A percentile compares a stretch with the other conserved stretches of the same genome.
phyloP scores from a whole-genome alignment of 768 basidiomycete genomes.

The Lactifluus hygrophoroides region DNA sequence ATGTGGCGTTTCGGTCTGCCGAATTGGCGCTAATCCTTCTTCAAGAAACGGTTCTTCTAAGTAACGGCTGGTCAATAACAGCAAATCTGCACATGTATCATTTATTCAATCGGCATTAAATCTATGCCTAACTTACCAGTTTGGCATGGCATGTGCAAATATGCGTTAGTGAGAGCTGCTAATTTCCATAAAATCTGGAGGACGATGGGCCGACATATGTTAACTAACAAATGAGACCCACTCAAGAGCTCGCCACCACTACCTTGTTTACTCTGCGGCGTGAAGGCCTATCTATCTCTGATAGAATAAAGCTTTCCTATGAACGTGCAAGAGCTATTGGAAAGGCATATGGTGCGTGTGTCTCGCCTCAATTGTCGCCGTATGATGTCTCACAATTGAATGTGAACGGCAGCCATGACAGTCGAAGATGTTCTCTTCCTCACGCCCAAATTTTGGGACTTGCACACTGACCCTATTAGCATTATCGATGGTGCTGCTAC shows the following conservation, averaged over 20 bases:
- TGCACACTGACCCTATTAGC: constrained; percentile 30
- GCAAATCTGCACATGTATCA: too few species aligned
- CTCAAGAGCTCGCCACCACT: constrained; percentile 15
- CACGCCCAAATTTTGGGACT: constrained; percentile 31
- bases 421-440: constrained; percentile 28
- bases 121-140: too few species aligned
- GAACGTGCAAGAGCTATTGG: constrained; percentile 8
- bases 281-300: not conserved
- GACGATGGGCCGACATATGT: too few species aligned
- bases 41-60: too few species aligned
- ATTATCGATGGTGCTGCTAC: constrained; percentile 27
- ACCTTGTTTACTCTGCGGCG: not conserved
- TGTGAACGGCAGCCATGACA: constrained; percentile 22
- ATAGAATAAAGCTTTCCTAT: constrained; percentile 9
- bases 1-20: too few species aligned
- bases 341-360: constrained; percentile 18
- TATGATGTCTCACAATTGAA: not conserved
- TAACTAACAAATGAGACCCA: constrained; percentile 17
- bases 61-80: too few species aligned
- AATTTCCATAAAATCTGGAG: not conserved
- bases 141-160: too few species aligned
- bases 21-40: too few species aligned
- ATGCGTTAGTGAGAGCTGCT: too few species aligned
- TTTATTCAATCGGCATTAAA: too few species aligned
- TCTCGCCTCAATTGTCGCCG: not conserved